Base-by-base conservation (phyloP, 192 early-diverging fungal species). In the Entrophospora sp. region DNA sequence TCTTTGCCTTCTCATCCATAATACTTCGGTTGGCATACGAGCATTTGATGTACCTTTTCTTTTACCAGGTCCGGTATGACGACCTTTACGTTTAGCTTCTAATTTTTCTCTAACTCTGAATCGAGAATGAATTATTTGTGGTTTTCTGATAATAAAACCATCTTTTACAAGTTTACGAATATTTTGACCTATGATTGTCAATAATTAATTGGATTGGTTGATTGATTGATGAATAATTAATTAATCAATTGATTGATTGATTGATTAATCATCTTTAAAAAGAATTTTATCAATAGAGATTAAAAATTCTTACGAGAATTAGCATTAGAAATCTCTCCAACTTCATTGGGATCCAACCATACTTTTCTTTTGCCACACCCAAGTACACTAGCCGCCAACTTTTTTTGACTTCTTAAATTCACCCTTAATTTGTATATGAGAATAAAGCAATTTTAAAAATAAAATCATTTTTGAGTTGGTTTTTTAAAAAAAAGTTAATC, bases 1-100 rank as follows among this genome's bases (percentile, higher is more conserved):
- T 76, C 95, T 87, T 90, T 90, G 89, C 73, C 94, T 89, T 65
- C 94, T 88, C 95, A 98, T 98, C 95, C 95, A 98, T 79, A 98
- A 82, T 68, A 96, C 87, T 49, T 81, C 77, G 71, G 80, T 82
- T 69, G 95, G 95, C 95, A 98, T 98, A 82, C 95, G 94, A 56
- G 95, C 94, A 80, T 98, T 93, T 56, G 92, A 86, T 59, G 92
- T 95, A 95, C 93, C 93, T 75, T 88, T 84, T 67, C 91, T 87
- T 81, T 89, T 93, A 88, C 93, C 94, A 66, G 83, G 77, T 67
- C 95, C 95, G 65, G 85, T 87, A 87, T 98, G 95, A 74, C 95
- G 90, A 83, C 95, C 95, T 66, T 86, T 83, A 78, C 95, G 91
- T 90, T 98, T 98, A 73, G 95, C 89, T 71, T 88, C 94, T 66